Evolutionary conservation across 2,329 filamentous ascomycete species (phyloP).

Genomic region (Sarocladium oryzae): DNA sequence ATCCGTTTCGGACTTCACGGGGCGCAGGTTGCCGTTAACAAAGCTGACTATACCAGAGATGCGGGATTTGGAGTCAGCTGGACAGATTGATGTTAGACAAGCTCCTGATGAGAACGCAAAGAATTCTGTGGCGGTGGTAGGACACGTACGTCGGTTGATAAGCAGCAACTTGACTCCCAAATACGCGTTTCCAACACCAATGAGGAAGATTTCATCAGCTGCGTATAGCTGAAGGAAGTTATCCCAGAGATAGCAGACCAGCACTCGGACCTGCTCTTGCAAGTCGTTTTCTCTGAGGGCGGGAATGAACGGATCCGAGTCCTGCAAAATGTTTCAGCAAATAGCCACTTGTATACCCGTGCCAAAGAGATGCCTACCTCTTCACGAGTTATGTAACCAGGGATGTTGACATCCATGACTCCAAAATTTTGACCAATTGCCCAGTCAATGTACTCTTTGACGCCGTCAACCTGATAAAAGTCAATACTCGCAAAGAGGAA

Average conservation of each 20-base stretch:
- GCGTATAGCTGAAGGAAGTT: constrained; percentile 84
- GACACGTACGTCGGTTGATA: constrained; percentile 58
- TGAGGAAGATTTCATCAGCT: constrained; percentile 68
- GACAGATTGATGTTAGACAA: not conserved
- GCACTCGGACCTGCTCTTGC: constrained; percentile 59
- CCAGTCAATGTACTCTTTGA: constrained; percentile 79
- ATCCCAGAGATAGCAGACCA: constrained; percentile 88
- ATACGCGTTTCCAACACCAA: constrained; percentile 88
- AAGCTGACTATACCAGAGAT: constrained; percentile 75
- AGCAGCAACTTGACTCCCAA: constrained; percentile 76
- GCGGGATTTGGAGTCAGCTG: constrained; percentile 54
- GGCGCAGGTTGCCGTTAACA: constrained; percentile 68
- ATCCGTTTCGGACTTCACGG: constrained; percentile 73
- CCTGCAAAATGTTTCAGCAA: constrained; percentile 21
- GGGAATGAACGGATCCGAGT: constrained; percentile 41
- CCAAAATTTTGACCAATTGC: constrained; percentile 69
- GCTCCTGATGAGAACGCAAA: too few relatives aligned
- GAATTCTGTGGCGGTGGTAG: too few relatives aligned
- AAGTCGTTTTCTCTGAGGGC: constrained; percentile 38
- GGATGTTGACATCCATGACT: constrained; percentile 88
- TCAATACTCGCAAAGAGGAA: too few relatives aligned
- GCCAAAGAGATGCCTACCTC: constrained; percentile 37
- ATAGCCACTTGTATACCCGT: not conserved
- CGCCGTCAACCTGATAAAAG: constrained; percentile 62
- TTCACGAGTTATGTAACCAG: constrained; percentile 63